Base-by-base conservation (phyloP, 176 grass and related monocot species). In the Rhipidocladum racemiflorum region DNA sequence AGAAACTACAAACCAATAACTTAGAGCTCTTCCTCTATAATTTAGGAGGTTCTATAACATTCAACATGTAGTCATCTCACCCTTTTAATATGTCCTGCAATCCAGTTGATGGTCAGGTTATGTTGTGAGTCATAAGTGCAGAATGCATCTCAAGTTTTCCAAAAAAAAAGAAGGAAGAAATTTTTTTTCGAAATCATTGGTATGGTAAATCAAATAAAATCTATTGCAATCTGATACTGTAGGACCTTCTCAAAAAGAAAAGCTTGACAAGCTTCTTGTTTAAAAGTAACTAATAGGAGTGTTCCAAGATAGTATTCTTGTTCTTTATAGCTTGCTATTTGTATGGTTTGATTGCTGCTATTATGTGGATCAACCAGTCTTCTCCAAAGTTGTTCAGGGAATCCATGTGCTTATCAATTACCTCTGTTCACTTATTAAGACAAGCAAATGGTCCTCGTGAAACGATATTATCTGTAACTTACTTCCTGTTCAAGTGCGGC, bases 401-500 rank as follows among this genome's bases (percentile, higher is more conserved):
- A 77, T 85, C 51, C 62, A 20, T 75, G 23, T 56, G 76, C 65
- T 70, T 72, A 28, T 16, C 74, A 61, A 66, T 64, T 61, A 63
- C 16, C 29, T 90, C 45, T 66, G 30, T 65, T 66, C 74, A 74
- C 81, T 25, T 55, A 80, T 72, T 72, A 61, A 68, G 82, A 74
- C 45, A 85, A 51, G 42, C 72, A 80, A 80, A 85, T 60, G n/a
- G 20, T 54, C 63, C 29, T 66, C 23, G 25, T 42, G 76, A 84
- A 42, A 61, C 15, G 59, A 85, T 77, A 72, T 77, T 77, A 59
- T 57, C 4, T 66, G 78, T 60, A 65, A 39, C 59, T 70, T 44
- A 38, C 35, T 66, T 86, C 74, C 60, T 77, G 79, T 86, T 90
- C 57, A 40, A 83, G 51, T 25, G 67, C 62, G 42, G 40, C 79